Evolutionary conservation across 2,329 filamentous ascomycete genomes (phyloP).

Genomic region (Aspergillus quadricinctus): DNA sequence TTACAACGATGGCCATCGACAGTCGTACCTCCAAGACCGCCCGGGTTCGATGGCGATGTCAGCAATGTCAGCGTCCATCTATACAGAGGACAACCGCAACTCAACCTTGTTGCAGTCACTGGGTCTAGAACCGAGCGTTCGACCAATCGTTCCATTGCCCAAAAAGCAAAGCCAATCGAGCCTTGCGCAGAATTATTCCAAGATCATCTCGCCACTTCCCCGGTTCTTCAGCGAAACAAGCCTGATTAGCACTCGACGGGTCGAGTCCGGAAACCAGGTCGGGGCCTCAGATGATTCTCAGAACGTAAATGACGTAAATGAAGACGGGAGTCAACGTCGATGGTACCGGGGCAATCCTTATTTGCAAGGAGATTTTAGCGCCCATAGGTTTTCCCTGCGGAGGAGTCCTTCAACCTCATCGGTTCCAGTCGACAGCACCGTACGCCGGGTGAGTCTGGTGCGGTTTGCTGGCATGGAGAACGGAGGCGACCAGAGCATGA

Average conservation of each 20-base stretch:
- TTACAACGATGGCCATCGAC: slow-evolving; percentile 28
- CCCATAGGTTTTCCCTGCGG: slow-evolving; percentile 3
- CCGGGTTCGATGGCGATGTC: slow-evolving; percentile 32
- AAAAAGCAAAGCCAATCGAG: slow-evolving; percentile 31
- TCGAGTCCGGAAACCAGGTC: slow-evolving; percentile 17
- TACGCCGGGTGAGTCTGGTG: slow-evolving; percentile 19
- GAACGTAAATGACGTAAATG: slow-evolving; percentile 18
- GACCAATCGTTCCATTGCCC: slow-evolving; percentile 15
- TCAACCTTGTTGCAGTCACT: slow-evolving; percentile 28
- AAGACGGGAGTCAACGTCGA: slow-evolving; percentile 15
- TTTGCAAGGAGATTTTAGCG: slow-evolving; percentile 5
- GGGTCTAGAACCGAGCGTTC: slow-evolving; percentile 21
- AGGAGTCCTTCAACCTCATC: slow-evolving; percentile 17
- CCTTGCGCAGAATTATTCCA: slow-evolving; percentile 35
- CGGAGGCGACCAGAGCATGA: neutral
- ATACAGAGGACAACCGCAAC: slow-evolving; percentile 31
- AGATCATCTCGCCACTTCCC: slow-evolving; percentile 33
- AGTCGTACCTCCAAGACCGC: slow-evolving; percentile 25
- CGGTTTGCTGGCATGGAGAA: slow-evolving; percentile 17
- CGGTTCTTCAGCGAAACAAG: slow-evolving; percentile 35
- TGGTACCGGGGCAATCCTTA: slow-evolving; percentile 20
- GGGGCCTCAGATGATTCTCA: slow-evolving; percentile 16
- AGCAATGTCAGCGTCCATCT: slow-evolving; percentile 32
- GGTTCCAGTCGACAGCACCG: slow-evolving; percentile 10
- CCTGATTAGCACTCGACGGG: slow-evolving; percentile 21